Evolutionary conservation across 805 yeast genomes (phyloP).

Genomic region (Wickerhamomyces tratensis): DNA sequence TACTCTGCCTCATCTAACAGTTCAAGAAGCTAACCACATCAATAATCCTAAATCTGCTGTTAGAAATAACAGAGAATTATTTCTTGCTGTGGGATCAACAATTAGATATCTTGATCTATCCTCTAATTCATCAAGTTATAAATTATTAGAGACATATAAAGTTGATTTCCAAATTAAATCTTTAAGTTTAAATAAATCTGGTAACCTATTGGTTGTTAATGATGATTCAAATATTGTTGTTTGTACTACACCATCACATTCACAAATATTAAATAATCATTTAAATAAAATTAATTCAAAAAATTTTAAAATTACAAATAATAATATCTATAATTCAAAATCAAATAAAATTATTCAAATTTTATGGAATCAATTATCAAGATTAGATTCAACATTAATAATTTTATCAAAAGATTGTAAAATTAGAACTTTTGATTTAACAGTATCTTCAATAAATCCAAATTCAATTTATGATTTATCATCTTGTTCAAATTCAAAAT

Average conservation of each 20-base stretch:
- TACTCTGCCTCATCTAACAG: too few relatives aligned
- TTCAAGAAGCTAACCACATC: too few relatives aligned
- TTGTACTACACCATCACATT: conserved; percentile 20
- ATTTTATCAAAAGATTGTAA: conserved; percentile 25
- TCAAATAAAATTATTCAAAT: conserved; percentile 25
- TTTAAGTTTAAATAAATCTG: conserved; percentile 29
- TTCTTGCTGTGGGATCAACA: conserved; percentile 22
- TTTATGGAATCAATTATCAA: conserved; percentile 35
- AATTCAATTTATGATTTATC: conserved; percentile 10
- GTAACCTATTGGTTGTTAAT: conserved; percentile 32
- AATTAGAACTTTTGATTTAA: conserved; percentile 27
- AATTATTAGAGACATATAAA: conserved; percentile 11
- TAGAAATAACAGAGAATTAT: conserved; percentile 17
- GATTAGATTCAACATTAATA: conserved; percentile 32
- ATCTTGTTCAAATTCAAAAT: conserved; percentile 6
- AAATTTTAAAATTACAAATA: conserved; percentile 20
- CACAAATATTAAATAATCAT: not conserved
- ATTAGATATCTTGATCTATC: conserved; percentile 16
- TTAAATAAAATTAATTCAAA: conserved; percentile 1
- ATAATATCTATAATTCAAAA: conserved; percentile 16
- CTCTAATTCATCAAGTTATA: conserved; percentile 14
- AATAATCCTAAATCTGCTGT: not conserved
- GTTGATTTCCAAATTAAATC: conserved; percentile 23
- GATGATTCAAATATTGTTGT: conserved; percentile 23
- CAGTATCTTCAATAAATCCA: conserved; percentile 18